phyloP scores from a whole-genome alignment of 2,329 filamentous ascomycete species.

The Diaporthe sp. region DNA sequence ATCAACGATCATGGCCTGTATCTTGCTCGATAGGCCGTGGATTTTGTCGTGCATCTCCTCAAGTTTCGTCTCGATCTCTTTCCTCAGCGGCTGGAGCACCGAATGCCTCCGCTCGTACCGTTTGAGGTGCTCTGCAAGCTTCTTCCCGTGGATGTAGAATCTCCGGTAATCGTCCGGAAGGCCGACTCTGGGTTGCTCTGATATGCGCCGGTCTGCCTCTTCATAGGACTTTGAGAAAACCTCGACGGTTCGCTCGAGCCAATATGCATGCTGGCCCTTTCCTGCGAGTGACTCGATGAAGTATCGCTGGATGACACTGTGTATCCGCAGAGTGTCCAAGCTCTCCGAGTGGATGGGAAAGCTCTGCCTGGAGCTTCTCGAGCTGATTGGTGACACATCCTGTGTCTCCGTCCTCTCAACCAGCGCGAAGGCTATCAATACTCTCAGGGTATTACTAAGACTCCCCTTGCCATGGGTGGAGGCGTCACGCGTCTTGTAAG shows the following conservation, averaged over 20 bases:
- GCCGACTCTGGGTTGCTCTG: conserved; percentile 57
- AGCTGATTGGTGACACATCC: conserved; percentile 57
- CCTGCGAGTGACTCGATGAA: conserved; percentile 62
- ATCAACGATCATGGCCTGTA: conserved; percentile 55
- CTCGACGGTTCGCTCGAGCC: conserved; percentile 62
- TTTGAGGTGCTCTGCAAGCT: conserved; percentile 59
- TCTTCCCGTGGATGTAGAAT: conserved; percentile 65
- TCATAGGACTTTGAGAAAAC: conserved; percentile 66
- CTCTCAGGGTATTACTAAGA: conserved; percentile 63
- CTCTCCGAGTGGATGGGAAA: conserved; percentile 59
- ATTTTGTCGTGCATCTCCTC: conserved; percentile 58
- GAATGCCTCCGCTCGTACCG: conserved; percentile 53
- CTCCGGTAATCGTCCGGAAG: conserved; percentile 67
- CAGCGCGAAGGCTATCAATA: conserved; percentile 66
- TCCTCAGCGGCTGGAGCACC: conserved; percentile 49
- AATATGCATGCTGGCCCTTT: conserved; percentile 58
- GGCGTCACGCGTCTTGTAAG: conserved; percentile 59
- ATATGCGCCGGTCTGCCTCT: conserved; percentile 59
- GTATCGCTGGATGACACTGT: conserved; percentile 67
- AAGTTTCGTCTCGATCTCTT: conserved; percentile 54
- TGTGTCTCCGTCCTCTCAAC: conserved; percentile 65
- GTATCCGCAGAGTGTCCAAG: conserved; percentile 65
- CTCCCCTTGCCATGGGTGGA: conserved; percentile 51
- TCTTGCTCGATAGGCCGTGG: conserved; percentile 57
- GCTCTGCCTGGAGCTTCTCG: conserved; percentile 55